phyloP scores from a whole-genome alignment of 768 basidiomycete genomes.

The Suillus tomentosus region DNA sequence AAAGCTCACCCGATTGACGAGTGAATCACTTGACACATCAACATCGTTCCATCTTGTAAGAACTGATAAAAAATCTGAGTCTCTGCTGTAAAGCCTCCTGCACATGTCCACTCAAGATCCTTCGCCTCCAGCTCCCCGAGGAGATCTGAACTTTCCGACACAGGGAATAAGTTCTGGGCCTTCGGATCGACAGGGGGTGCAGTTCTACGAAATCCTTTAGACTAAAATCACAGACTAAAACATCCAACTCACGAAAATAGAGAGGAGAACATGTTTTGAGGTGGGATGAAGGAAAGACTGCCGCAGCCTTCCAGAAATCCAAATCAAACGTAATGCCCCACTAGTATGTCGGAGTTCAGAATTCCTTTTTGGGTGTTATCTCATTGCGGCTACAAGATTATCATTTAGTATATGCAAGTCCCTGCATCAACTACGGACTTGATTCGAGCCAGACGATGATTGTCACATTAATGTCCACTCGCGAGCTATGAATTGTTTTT shows the following conservation, averaged over 20 bases:
- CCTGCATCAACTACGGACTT: not conserved
- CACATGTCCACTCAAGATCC: slow-evolving; percentile 83
- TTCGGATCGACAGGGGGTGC: slow-evolving; percentile 58
- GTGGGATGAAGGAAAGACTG: slow-evolving; percentile 2
- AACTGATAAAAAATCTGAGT: slow-evolving; percentile 88
- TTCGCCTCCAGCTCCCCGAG: slow-evolving; percentile 74
- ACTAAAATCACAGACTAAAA: slow-evolving; percentile 4
- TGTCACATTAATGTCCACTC: not conserved
- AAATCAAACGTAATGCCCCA: slow-evolving; percentile 6
- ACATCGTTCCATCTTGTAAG: slow-evolving; percentile 72
- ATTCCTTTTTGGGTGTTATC: not conserved
- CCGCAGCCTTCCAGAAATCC: not conserved
- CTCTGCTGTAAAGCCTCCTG: slow-evolving; percentile 85
- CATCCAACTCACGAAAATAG: slow-evolving; percentile 68
- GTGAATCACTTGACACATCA: slow-evolving; percentile 88
- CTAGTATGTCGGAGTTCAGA: not conserved
- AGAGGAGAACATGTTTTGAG: slow-evolving; percentile 70
- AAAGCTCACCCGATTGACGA: slow-evolving; percentile 80
- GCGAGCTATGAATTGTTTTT: no score
- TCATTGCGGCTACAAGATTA: not conserved
- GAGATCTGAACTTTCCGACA: slow-evolving; percentile 62
- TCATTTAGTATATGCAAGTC: no score
- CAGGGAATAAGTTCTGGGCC: slow-evolving; percentile 83
- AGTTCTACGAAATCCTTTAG: slow-evolving; percentile 43
- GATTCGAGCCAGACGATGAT: not conserved